Conservation (phyloP, 192 early-diverging fungal genomes). For the Coemansia sp. region DNA sequence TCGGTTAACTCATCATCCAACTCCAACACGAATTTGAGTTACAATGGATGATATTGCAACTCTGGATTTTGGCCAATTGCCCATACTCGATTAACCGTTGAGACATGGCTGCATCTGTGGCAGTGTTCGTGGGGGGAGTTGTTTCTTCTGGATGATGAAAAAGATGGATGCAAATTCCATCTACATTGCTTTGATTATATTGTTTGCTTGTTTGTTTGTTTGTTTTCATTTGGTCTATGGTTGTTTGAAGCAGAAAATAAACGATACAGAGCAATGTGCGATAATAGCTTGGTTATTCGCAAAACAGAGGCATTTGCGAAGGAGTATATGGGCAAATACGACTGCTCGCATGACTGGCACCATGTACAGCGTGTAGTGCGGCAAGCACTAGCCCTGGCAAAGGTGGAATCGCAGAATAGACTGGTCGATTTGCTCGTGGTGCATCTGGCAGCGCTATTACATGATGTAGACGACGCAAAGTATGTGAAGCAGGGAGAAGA, state of each 20-base stretch:
- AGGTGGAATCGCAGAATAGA: constrained; percentile 23
- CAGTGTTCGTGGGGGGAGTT: neutral
- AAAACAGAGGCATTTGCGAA: constrained; percentile 59
- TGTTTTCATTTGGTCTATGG: too few relatives aligned
- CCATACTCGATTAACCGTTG: neutral
- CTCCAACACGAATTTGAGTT: constrained; percentile 27
- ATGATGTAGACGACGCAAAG: constrained; percentile 71
- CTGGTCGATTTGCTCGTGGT: constrained; percentile 59
- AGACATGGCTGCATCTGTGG: neutral
- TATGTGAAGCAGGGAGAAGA: constrained; percentile 53
- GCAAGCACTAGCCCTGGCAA: constrained; percentile 51
- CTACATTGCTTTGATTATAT: neutral
- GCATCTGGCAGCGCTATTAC: constrained; percentile 66
- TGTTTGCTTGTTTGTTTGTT: neutral
- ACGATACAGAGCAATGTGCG: neutral
- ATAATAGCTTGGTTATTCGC: constrained; percentile 2
- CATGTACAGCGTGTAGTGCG: constrained; percentile 68
- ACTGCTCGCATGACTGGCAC: constrained; percentile 70
- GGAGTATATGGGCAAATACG: constrained; percentile 64
- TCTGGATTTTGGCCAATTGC: neutral
- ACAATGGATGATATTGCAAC: constrained; percentile 1
- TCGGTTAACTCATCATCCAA: constrained; percentile 11
- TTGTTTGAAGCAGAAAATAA: neutral
- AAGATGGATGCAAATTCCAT: neutral
- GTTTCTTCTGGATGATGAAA: neutral